Conservation (phyloP, 495 filamentous ascomycete genomes). For the Melanomma pulvis-pyrius region DNA sequence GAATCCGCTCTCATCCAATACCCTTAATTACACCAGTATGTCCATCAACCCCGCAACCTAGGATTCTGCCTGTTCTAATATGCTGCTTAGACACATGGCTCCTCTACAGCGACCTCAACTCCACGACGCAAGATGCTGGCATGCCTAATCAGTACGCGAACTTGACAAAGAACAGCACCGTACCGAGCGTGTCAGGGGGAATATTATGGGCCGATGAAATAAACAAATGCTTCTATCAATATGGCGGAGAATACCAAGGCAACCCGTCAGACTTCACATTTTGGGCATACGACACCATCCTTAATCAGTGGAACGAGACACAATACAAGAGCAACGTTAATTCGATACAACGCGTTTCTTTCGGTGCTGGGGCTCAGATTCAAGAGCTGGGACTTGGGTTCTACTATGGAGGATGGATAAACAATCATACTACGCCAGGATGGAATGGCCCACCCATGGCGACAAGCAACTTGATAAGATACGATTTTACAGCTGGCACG, state of each 20-base stretch:
- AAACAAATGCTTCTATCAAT: conserved; percentile 58
- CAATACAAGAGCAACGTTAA: conserved; percentile 26
- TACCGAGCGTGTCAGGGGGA: conserved; percentile 52
- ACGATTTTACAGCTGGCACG: conserved; percentile 49
- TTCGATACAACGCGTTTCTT: conserved; percentile 42
- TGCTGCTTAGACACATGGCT: conserved; percentile 47
- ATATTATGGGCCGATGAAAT: conserved; percentile 56
- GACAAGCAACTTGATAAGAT: conserved; percentile 49
- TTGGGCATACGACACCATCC: conserved; percentile 51
- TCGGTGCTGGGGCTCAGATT: conserved; percentile 45
- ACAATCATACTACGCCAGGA: conserved; percentile 48
- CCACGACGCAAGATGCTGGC: conserved; percentile 39
- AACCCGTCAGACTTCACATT: conserved; percentile 46
- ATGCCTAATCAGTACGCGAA: conserved; percentile 57
- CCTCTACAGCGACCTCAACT: conserved; percentile 54
- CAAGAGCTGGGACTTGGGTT: conserved; percentile 47
- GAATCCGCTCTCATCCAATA: conserved; percentile 50
- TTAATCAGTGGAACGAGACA: conserved; percentile 50
- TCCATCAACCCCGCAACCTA: not conserved
- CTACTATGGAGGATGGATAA: conserved; percentile 56
- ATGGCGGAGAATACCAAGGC: conserved; percentile 54
- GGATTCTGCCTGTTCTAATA: not conserved
- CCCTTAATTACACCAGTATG: conserved; percentile 53
- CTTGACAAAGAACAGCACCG: conserved; percentile 52
- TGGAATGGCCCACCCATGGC: conserved; percentile 50